phyloP scores from a whole-genome alignment of 169 alveolate genomes.

The Blepharisma undulans region DNA sequence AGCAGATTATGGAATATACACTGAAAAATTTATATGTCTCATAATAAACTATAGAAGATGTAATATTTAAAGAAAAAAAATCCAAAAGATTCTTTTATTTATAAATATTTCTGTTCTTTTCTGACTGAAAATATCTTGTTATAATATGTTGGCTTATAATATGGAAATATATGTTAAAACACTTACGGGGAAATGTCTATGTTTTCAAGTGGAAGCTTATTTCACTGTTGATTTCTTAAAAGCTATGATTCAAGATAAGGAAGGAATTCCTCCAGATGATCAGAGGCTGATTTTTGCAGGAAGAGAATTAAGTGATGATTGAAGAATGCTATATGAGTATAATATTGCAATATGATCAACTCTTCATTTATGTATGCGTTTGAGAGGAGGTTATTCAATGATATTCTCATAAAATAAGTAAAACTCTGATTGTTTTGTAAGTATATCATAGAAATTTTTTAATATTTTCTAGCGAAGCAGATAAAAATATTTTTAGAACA shows the following conservation, averaged over 20 bases:
- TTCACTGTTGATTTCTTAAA: not conserved
- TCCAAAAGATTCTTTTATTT: no score
- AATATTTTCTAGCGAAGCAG: no score
- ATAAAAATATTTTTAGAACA: no score
- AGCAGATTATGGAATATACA: not conserved
- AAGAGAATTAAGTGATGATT: not conserved
- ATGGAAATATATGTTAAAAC: constrained; percentile 18
- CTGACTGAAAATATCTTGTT: no score
- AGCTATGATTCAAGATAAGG: constrained; percentile 2
- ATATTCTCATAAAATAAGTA: constrained; percentile 54
- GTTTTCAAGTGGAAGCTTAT: no score
- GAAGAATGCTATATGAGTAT: constrained; percentile 57
- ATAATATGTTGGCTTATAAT: no score
- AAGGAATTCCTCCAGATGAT: constrained; percentile 22
- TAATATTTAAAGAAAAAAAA: no score
- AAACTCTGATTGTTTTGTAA: constrained; percentile 50
- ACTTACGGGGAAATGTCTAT: not conserved
- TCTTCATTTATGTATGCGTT: constrained; percentile 44
- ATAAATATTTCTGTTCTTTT: not conserved
- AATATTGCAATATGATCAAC: constrained; percentile 59
- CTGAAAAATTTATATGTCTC: not conserved
- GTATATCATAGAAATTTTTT: no score
- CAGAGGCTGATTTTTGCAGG: constrained; percentile 11
- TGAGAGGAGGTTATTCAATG: constrained; percentile 5
- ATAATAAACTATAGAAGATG: not conserved